These are phyloP conservation scores for Entamoeba invadens DNA, from an alignment of 208 protist species.

Conservation along the genomic window DNA sequence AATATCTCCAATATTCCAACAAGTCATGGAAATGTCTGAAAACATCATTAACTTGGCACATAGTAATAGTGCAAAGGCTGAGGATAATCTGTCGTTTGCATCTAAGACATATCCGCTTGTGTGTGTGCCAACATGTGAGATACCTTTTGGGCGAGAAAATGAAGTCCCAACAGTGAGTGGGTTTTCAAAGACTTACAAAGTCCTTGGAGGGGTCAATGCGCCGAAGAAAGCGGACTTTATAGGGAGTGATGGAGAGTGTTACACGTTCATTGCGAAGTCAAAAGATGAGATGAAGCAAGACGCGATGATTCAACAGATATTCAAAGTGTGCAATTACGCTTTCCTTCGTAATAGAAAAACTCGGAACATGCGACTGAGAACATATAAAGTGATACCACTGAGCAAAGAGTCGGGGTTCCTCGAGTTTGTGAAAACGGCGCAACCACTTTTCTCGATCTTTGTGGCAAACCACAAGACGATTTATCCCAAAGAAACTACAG, in stretches of 20 bases:
- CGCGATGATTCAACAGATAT: constrained; percentile 26
- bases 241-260: not conserved
- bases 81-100: not conserved
- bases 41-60: not conserved
- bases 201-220: not conserved
- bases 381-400: constrained; percentile 21
- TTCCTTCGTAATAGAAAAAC: not conserved
- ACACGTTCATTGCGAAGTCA: constrained; percentile 20
- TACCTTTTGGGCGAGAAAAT: not conserved
- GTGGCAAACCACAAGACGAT: not conserved
- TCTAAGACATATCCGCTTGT: not conserved
- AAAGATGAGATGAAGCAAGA: constrained; percentile 29
- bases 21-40: not conserved
- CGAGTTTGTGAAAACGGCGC: constrained; percentile 7
- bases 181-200: not conserved
- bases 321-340: constrained; percentile 19
- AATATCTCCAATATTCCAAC: not conserved
- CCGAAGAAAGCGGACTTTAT: not conserved
- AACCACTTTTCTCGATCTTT: not conserved
- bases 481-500: not conserved
- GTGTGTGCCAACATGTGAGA: not conserved
- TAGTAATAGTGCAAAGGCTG: not conserved
- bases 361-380: not conserved
- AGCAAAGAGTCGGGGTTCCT: constrained; percentile 16
- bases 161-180: not conserved